Conservation (phyloP, 208 protist genomes). For the Naegleria lovaniensis region DNA sequence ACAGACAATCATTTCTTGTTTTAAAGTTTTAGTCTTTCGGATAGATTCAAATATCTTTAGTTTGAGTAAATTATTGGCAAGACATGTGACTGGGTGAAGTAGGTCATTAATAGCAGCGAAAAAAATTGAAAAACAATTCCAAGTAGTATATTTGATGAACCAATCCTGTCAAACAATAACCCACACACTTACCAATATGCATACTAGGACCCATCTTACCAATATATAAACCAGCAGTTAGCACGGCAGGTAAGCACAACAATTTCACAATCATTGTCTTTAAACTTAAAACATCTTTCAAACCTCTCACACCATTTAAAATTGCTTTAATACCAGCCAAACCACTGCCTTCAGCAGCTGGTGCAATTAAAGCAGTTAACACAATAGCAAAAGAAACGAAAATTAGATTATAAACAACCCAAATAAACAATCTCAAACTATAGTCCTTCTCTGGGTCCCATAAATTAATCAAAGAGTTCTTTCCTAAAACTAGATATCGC, state of each 20-base stretch:
- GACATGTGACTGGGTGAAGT: neutral
- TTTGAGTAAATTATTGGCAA: neutral
- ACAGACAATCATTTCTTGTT: neutral
- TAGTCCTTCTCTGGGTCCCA: neutral
- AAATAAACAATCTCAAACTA: neutral
- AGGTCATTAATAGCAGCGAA: no score
- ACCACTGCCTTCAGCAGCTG: neutral
- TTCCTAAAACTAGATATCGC: neutral
- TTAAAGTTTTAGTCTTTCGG: neutral
- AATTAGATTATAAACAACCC: neutral
- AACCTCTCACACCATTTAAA: neutral
- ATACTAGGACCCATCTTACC: neutral
- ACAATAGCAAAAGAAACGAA: neutral
- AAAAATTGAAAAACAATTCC: no score
- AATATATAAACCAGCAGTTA: neutral
- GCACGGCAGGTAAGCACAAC: neutral
- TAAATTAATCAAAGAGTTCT: neutral
- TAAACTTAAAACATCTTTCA: neutral
- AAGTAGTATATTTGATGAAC: no score
- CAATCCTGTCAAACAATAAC: no score
- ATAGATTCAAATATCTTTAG: neutral
- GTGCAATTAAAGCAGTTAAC: neutral
- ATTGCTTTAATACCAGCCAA: constrained; percentile 5
- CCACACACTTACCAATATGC: neutral
- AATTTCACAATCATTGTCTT: neutral